Evolutionary conservation across 2,329 filamentous ascomycete genomes (phyloP).

Genomic region (Neonectria ditissima): DNA sequence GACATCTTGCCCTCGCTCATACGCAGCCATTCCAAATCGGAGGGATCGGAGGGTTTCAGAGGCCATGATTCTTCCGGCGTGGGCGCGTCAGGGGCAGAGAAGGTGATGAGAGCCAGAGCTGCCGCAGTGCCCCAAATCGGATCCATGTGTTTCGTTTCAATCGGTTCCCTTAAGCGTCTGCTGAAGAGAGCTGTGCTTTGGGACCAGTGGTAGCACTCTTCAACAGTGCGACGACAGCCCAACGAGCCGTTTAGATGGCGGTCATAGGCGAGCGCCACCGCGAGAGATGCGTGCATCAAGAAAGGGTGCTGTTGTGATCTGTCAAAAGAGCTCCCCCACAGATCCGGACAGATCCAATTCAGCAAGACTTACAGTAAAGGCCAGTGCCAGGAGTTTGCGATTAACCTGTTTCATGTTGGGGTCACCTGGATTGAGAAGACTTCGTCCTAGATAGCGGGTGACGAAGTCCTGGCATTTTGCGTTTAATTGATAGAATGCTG

Average conservation of each 20-base stretch:
- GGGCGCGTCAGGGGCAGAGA: constrained; percentile 53
- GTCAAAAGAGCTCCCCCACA: not conserved
- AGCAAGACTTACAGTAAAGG: constrained; percentile 52
- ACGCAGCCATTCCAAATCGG: constrained; percentile 51
- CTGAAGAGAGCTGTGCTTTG: constrained; percentile 56
- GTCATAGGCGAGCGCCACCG: constrained; percentile 56
- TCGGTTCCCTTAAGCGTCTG: constrained; percentile 48
- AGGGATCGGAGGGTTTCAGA: constrained; percentile 35
- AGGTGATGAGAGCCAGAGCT: constrained; percentile 54
- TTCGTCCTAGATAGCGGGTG: constrained; percentile 53
- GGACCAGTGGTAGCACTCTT: constrained; percentile 59
- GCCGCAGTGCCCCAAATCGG: constrained; percentile 61
- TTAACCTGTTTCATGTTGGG: constrained; percentile 53
- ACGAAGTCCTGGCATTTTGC: constrained; percentile 57
- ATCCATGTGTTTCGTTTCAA: constrained; percentile 54
- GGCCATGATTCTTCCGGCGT: constrained; percentile 51
- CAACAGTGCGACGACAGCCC: constrained; percentile 42
- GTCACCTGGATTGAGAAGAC: constrained; percentile 53
- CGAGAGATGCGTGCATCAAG: constrained; percentile 60
- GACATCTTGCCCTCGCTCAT: constrained; percentile 53
- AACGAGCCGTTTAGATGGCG: constrained; percentile 45
- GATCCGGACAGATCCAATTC: not conserved
- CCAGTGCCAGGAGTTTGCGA: constrained; percentile 50
- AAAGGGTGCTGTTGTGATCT: constrained; percentile 51
- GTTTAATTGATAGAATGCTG: constrained; percentile 50